phyloP scores from a whole-genome alignment of 192 early-diverging fungal species.

The Coemansia sp. region DNA sequence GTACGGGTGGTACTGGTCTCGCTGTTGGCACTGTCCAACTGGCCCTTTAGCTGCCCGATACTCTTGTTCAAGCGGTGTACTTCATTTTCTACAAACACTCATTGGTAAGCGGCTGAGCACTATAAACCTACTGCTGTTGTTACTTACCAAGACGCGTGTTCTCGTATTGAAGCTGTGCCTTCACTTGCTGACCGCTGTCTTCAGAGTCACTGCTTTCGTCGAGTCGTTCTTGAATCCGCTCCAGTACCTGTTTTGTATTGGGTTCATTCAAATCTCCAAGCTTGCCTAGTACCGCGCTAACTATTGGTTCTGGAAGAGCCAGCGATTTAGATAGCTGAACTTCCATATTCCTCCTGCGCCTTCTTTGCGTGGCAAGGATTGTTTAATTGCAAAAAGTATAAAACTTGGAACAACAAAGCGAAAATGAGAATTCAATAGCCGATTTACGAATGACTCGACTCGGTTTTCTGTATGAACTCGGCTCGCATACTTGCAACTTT shows the following conservation, averaged over 20 bases:
- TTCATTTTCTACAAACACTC: conserved; percentile 27
- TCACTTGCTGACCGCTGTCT: conserved; percentile 13
- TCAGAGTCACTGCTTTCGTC: conserved; percentile 2
- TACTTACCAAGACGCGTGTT: conserved; percentile 50
- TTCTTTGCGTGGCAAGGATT: too few species aligned
- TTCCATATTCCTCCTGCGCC: conserved; percentile 16
- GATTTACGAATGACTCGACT: not conserved
- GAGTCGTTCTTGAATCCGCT: conserved; percentile 18
- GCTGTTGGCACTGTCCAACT: conserved; percentile 18
- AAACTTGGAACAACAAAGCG: not conserved
- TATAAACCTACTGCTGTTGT: not conserved
- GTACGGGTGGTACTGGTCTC: conserved; percentile 6
- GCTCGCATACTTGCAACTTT: not conserved
- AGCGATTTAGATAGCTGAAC: conserved; percentile 27
- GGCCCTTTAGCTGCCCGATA: conserved; percentile 35
- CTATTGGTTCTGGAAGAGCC: conserved; percentile 20
- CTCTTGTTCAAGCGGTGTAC: conserved; percentile 42
- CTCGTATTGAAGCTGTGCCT: conserved; percentile 45
- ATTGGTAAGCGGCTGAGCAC: not conserved
- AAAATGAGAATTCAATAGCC: not conserved
- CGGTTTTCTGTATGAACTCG: not conserved
- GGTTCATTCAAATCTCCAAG: conserved; percentile 12
- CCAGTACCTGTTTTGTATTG: conserved; percentile 15
- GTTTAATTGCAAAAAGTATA: conserved; percentile 1
- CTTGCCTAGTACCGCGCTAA: conserved; percentile 23